Percentiles rank a stretch among this genome's conserved stretches.
These are phyloP conservation scores for Daldinia sp. DNA, from an alignment of 2,329 filamentous ascomycete species.

Conservation along the genomic window DNA sequence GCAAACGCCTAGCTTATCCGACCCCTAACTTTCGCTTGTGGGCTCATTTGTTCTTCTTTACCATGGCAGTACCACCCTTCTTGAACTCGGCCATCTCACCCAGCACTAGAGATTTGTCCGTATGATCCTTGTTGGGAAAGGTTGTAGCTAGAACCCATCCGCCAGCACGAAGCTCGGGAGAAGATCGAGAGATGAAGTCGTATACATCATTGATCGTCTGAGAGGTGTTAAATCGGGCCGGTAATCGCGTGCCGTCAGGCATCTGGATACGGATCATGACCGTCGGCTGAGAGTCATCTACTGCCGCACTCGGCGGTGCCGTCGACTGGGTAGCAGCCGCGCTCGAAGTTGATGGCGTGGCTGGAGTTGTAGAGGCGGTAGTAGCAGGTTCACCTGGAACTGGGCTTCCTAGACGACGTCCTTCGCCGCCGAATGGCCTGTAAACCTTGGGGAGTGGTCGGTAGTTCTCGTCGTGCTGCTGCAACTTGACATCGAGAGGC, in stretches of 20 bases:
- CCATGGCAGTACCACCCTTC: conserved; percentile 70
- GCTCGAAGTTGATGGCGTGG: conserved; percentile 46
- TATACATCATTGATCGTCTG: conserved; percentile 83
- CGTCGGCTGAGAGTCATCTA: conserved; percentile 73
- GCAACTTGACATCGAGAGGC: conserved; percentile 79
- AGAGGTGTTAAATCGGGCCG: conserved; percentile 82
- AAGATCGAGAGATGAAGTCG: conserved; percentile 73
- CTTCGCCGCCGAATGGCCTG: conserved; percentile 76
- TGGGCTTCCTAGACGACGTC: conserved; percentile 78
- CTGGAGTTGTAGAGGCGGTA: conserved; percentile 40
- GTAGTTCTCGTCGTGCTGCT: conserved; percentile 79
- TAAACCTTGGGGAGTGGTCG: conserved; percentile 76
- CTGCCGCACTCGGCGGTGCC: conserved; percentile 40
- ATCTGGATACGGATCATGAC: conserved; percentile 79
- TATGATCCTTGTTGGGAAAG: conserved; percentile 83
- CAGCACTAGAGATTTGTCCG: conserved; percentile 67
- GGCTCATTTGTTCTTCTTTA: conserved; percentile 57
- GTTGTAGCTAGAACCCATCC: conserved; percentile 81
- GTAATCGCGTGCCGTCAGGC: conserved; percentile 77
- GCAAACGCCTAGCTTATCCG: conserved; percentile 1
- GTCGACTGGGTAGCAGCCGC: conserved; percentile 41
- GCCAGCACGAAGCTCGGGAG: conserved; percentile 63
- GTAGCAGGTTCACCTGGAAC: conserved; percentile 67
- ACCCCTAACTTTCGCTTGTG: neutral
- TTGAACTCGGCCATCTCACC: conserved; percentile 71